These are phyloP conservation scores for Gossypium stocksii DNA, from an alignment of 345 rosid species.

Conservation along the genomic window DNA sequence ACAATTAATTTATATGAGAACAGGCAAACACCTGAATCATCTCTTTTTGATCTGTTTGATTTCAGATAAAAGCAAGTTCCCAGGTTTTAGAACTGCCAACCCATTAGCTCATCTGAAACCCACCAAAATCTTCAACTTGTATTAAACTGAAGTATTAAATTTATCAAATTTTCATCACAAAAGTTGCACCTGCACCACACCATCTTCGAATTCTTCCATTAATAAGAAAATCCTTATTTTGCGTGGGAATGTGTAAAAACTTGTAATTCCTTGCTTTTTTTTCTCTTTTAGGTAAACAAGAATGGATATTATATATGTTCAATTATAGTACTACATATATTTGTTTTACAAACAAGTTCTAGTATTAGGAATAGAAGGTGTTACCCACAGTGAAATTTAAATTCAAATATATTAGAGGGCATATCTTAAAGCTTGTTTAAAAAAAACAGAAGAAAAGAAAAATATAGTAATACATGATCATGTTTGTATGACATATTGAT, in stretches of 20 bases:
- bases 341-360: too few relatives aligned
- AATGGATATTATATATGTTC: too few relatives aligned
- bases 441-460: background rate
- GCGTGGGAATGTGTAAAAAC: too few relatives aligned
- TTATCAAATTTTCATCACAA: background rate
- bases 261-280: too few relatives aligned
- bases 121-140: conserved; percentile 8
- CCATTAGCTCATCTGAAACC: conserved; percentile 13
- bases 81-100: conserved; percentile 11
- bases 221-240: too few relatives aligned
- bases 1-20: background rate
- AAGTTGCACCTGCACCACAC: background rate
- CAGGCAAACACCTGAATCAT: conserved; percentile 6
- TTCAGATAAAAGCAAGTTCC: conserved; percentile 14
- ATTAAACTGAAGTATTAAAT: conserved; percentile 4
- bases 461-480: background rate
- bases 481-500: background rate
- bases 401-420: too few relatives aligned
- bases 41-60: background rate
- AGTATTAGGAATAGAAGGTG: too few relatives aligned
- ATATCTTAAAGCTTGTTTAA: too few relatives aligned
- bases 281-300: too few relatives aligned
- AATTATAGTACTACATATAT: too few relatives aligned
- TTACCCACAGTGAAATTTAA: too few relatives aligned
- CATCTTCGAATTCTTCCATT: background rate